Base-by-base conservation (phyloP, 768 basidiomycete genomes). In the Boletus patriciae region DNA sequence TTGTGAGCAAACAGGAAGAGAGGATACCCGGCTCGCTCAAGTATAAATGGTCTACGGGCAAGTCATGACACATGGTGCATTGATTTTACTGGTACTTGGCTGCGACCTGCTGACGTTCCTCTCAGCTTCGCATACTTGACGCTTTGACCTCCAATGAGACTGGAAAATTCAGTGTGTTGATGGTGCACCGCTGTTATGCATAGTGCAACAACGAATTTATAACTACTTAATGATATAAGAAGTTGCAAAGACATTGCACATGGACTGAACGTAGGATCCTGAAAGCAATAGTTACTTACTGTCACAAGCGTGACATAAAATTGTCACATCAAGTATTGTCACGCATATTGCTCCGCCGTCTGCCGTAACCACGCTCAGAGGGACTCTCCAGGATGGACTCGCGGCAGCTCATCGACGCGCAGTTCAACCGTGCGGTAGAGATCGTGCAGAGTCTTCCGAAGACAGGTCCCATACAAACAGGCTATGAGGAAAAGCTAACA, bases 351-450 rank as follows among this genome's bases (percentile, higher is more conserved):
- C 13, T 9, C 52, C 9, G 16, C 7, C 40, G 29, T 51, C 21
- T 41, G 41, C 29, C 27, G 52, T 55, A 40, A 34, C 46, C 13
- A 33, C 46, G 8, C 6, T 38, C 46, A 42, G 37, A 33, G 4
- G 19, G 6, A 5, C 21, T 34, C 25, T 29, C 34, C 46, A 49
- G 43, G 59, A 88, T 88, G 87, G 79, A 83, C 53, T 83, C 87
- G 25, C 79, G 76, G 44, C 78, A 82, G 67, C 81, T 87, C 61
- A 87, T 92, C 61, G 86, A 91, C 62, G 82, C 83, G 47, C 93
- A 95, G 72, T 98, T 98, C 73, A 85, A 93, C 76, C 84, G 94
- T 29, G 94, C 95, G 4, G 94, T 98, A 11, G 88, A 95, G 72
- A 96, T 98, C 53, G 88, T 97, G 5, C 95, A 98, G 70, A 76